These are phyloP conservation scores for Saprolegnia parasitica DNA, from an alignment of 352 stramenopile species.

Conservation along the genomic window DNA sequence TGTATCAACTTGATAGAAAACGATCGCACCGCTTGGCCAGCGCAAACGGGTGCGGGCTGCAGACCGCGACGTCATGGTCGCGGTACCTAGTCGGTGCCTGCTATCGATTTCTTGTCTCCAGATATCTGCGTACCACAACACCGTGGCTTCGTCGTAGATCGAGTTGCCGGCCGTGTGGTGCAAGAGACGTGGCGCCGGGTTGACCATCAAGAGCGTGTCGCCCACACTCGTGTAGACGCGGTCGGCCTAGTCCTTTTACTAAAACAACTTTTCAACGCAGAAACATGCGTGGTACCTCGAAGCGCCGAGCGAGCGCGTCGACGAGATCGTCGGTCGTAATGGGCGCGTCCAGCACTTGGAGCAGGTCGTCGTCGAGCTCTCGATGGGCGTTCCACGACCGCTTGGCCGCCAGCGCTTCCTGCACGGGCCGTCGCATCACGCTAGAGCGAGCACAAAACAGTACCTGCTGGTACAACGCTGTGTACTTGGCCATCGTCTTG, in stretches of 20 bases:
- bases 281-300: constrained; percentile 29
- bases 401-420: constrained; percentile 50
- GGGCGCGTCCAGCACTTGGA: constrained; percentile 13
- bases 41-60: constrained; percentile 57
- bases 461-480: constrained; percentile 47
- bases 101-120: neutral
- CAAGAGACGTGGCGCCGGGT: constrained; percentile 58
- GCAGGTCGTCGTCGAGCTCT: constrained; percentile 41
- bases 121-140: constrained; percentile 45
- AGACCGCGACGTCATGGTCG: constrained; percentile 13
- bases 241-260: constrained; percentile 28
- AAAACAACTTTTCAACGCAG: neutral
- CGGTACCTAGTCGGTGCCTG: constrained; percentile 16
- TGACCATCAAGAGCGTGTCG: constrained; percentile 60
- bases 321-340: constrained; percentile 14
- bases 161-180: constrained; percentile 72
- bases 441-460: neutral
- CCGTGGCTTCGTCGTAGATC: constrained; percentile 77
- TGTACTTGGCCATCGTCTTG: constrained; percentile 73
- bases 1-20: constrained; percentile 36
- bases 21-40: constrained; percentile 64
- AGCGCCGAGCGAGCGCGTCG: constrained; percentile 37
- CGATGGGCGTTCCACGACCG: constrained; percentile 56
- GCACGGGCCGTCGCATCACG: constrained; percentile 29
- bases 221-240: constrained; percentile 60